Evolutionary conservation across 2,329 filamentous ascomycete species (phyloP), one percentile per base, ranked within the genome.

Genomic region (Cephalotrichum gorgonifer): DNA sequence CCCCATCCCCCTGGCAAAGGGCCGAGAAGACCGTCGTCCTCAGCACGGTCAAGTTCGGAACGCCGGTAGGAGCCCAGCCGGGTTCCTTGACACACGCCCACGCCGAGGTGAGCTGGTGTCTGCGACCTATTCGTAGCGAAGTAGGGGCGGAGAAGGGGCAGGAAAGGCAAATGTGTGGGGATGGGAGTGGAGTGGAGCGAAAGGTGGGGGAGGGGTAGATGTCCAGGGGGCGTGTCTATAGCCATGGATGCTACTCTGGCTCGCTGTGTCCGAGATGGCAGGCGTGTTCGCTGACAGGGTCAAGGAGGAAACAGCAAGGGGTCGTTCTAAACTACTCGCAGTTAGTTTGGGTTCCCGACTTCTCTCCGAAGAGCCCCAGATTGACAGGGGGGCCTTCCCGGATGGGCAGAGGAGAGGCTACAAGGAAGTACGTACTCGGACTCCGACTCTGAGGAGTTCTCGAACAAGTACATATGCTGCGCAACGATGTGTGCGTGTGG

Each of bases 61-160:
- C 69, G 59, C 65, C 70, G 70, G 71, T 73, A 73, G 68, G 69
- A 68, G 64, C 64, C 65, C 67, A 69, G 68, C 71, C 70, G 70
- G 69, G 62, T 64, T 68, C 64, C 64, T 64, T 72, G 70, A 70
- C 67, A 72, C 70, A 71, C 60, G 58, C 58, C 58, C 60, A 58
- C n/a, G n/a, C n/a, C n/a, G n/a, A n/a, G n/a, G n/a, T n/a, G n/a
- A n/a, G 47, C 58, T 60, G 56, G 54, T 56, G 57, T 60, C 60
- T 62, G 58, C 62, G 60, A 57, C 56, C 56, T n/a, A 57, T 58
- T 20, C 31, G 48, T 35, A 26, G 45, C 31, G 45, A 14, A 46
- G 51, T 26, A 54, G 54, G 17, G 44, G 27, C 20, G 28, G 43
- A 38, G 28, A 20, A 38, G 47, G 17, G 20, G 27, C 22, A 28